Base-by-base conservation (phyloP, 441 rosid species). In the Viola pubescens region DNA sequence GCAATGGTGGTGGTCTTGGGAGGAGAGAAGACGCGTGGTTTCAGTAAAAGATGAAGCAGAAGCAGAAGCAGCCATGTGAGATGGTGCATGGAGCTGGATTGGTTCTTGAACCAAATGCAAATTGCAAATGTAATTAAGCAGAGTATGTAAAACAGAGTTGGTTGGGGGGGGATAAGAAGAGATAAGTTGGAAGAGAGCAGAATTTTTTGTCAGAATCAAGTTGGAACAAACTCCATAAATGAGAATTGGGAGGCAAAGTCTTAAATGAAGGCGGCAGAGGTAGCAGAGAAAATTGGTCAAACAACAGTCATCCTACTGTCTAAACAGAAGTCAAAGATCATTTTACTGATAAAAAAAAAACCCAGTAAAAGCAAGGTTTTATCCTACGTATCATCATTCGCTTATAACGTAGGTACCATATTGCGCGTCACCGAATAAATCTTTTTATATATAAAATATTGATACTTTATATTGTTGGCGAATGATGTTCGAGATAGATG, bases 181-280 rank as follows among this genome's bases (percentile, higher is more conserved):
- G 71, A 74, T 54, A 59, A 76, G 57, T 12, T 6, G 14, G 6
- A 43, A 8, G 41, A 39, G 26, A 34, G 54, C 11, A 13, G 11
- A 0, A 26, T 7, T 13, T 39, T 50, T 34, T 48, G 59, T 47
- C 39, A 16, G 58, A 19, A 19, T 19, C 26, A 19, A 19, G 26
- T 45, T 0, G 37, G 48, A 14, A 49, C 45, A 61, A 65, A 55
- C 9, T 62, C 69, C 64, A 73, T 77, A 34, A 61, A 75, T 78
- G 71, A 50, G 43, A 12, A 52, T 63, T 66, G 34, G 39, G 26
- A 11, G 14, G 37, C 42, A 55, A 16, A 58, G 52, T 46, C 12
- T 54, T 69, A 56, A 60, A 72, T 65, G 59, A 52, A 19, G 40
- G 52, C 49, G 50, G 37, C 40, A 37, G 56, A 52, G 42, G n/a